Evolutionary conservation across 2,329 filamentous ascomycete species (phyloP).

Genomic region (Chaetomium sp.): DNA sequence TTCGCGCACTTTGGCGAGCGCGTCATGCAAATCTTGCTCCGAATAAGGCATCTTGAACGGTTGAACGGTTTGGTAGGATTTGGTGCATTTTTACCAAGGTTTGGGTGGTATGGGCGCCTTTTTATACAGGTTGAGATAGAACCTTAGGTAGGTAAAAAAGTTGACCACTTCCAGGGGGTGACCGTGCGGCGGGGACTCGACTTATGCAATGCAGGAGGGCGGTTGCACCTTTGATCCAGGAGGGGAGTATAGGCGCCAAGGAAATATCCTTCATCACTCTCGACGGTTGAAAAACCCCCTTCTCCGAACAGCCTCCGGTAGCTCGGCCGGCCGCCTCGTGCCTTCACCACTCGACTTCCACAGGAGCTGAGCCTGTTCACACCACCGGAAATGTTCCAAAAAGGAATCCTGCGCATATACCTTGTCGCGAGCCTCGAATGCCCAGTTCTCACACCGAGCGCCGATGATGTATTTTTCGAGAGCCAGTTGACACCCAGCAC

Average conservation of each 20-base stretch:
- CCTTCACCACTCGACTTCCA: constrained; percentile 24
- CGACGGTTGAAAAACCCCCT: constrained; percentile 1
- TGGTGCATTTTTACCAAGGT: no score
- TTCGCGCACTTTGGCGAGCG: no score
- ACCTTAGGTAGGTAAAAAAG: not conserved
- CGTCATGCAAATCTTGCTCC: no score
- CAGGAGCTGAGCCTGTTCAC: constrained; percentile 29
- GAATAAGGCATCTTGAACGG: no score
- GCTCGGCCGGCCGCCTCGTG: constrained; percentile 18
- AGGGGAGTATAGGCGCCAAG: not conserved
- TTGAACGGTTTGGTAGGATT: no score
- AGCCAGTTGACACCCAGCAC: constrained; percentile 29
- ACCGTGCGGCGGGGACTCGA: no score
- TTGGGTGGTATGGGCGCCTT: no score
- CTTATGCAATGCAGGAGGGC: constrained; percentile 1
- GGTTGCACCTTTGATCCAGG: not conserved
- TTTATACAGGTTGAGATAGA: no score
- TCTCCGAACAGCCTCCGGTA: constrained; percentile 10
- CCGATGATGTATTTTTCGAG: constrained; percentile 20
- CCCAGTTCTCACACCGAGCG: constrained; percentile 3
- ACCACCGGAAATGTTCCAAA: constrained; percentile 31
- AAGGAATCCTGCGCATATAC: constrained; percentile 28
- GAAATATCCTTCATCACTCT: constrained; percentile 1
- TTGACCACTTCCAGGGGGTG: no score
- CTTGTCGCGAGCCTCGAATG: constrained; percentile 21